Base-by-base conservation (phyloP, 73 alveolate genomes). In the Tetrahymena elliotti region DNA sequence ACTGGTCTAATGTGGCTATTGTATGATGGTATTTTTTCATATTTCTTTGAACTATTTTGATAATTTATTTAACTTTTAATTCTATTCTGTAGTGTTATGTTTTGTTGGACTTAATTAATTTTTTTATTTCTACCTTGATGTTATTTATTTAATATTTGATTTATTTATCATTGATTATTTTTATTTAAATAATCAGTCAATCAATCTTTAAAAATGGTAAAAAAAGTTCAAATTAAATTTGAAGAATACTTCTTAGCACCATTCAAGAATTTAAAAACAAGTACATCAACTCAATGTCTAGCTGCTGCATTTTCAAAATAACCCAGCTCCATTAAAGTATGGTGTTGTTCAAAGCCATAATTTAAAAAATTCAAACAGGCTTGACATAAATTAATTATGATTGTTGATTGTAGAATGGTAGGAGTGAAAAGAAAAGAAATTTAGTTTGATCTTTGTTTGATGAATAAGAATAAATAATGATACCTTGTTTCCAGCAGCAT, bases 401-500 rank as follows among this genome's bases (percentile, higher is more conserved):
- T 40, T 40, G 54, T 40, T 40, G 8, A 8, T 40, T 40, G 20
- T 68, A 68, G n/a, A 31, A 0, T 6, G n/a, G 33, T 68, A n/a
- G 88, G 16, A 22, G 6, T 18, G 10, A 68, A 24, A n/a, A n/a
- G 36, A 68, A 68, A 53, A 27, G 88, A 68, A 68, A 31, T 4
- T 27, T 24, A 36, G 88, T 2, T 27, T 27, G 34, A n/a, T 24
- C 36, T 68, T 2, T 22, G 38, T n/a, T 31, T 18, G n/a, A 3
- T n/a, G 2, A 27, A 68, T 68, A 27, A 16, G n/a, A n/a, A 22
- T 31, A 27, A 22, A 18, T 22, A 27, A 68, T 22, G n/a, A 68
- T 68, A 68, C 88, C 93, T 97, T 96, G 93, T 94, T 93, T 4
- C 98, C 99, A 93, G 84, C 84, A 38, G 96, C 97, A 95, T 97